Conservation (phyloP, 179 eudicot genomes). For the Gypsophila paniculata region DNA sequence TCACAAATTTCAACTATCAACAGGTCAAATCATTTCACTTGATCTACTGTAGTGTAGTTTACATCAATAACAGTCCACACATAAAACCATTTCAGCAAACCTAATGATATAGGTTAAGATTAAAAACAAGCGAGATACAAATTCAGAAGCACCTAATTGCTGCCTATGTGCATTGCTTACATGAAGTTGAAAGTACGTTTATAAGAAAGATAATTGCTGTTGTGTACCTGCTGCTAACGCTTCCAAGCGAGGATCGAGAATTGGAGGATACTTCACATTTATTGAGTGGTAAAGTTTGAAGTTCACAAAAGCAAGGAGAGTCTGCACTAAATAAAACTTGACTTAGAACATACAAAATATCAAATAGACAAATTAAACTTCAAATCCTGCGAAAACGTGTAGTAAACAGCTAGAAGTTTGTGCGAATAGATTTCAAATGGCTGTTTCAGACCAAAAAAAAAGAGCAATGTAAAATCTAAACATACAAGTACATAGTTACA, state of each 20-base stretch:
- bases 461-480: neutral
- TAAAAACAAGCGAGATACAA: neutral
- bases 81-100: neutral
- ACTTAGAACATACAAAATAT: neutral
- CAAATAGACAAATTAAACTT: neutral
- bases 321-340: constrained; percentile 41
- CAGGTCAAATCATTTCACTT: neutral
- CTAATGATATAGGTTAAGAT: neutral
- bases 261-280: constrained; percentile 78
- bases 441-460: neutral
- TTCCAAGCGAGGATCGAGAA: constrained; percentile 83
- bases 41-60: neutral
- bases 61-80: neutral
- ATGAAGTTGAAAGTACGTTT: neutral
- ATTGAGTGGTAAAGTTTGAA: constrained; percentile 65
- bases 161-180: neutral
- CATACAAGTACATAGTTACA: neutral
- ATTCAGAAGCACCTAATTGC: neutral
- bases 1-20: neutral
- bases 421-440: neutral
- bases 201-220: neutral
- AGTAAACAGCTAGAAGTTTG: neutral
- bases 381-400: neutral
- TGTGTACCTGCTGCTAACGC: constrained; percentile 72
- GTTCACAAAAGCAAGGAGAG: constrained; percentile 76